Conservation (phyloP, 140 eudicot genomes). For the Erigeron philadelphicus region DNA sequence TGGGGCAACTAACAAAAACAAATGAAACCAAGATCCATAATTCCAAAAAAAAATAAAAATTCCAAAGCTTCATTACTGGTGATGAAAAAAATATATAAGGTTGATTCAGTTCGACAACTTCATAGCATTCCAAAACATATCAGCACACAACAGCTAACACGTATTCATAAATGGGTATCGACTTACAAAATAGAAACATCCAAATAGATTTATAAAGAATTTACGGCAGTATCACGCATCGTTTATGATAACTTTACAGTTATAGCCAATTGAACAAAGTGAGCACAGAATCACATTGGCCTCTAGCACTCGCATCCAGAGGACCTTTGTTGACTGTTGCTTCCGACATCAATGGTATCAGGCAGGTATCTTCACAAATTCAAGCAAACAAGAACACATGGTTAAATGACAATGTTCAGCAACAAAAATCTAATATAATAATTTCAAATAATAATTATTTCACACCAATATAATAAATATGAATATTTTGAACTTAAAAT, state of each 20-base stretch:
- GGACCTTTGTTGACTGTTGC: conserved; percentile 64
- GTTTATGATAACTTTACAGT: not conserved
- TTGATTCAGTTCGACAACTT: not conserved
- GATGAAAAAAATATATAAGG: not conserved
- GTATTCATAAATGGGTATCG: not conserved
- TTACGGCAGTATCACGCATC: not conserved
- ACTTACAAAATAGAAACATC: conserved; percentile 5
- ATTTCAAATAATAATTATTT: not conserved
- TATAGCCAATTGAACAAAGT: not conserved
- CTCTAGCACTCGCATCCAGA: conserved; percentile 72
- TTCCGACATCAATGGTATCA: conserved; percentile 90
- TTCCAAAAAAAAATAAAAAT: too few relatives aligned
- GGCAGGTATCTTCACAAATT: conserved; percentile 66
- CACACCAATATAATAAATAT: not conserved
- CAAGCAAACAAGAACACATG: not conserved
- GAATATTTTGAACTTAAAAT: not conserved
- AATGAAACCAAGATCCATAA: not conserved
- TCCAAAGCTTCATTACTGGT: too few relatives aligned
- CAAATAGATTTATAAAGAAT: not conserved
- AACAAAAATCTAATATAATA: not conserved
- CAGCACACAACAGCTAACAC: not conserved
- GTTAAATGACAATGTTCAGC: too few relatives aligned
- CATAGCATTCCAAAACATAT: not conserved
- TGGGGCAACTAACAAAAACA: not conserved
- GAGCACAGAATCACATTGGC: not conserved